Evolutionary conservation across 345 rosid genomes (phyloP).

Genomic region (Garcia nutans): DNA sequence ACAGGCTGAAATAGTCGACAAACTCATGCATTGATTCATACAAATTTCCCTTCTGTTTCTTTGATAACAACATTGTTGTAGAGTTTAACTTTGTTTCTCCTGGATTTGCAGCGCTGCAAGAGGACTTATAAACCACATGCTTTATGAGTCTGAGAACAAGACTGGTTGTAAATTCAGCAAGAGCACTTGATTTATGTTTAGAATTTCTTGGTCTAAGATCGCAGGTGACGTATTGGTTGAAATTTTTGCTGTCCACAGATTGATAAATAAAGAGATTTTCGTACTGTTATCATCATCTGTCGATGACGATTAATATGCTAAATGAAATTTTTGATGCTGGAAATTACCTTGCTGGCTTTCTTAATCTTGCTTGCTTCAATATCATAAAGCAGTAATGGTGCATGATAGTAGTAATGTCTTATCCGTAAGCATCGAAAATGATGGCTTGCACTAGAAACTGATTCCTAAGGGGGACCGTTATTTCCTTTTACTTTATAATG

Average conservation of each 20-base stretch:
- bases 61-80: background rate
- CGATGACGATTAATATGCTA: background rate
- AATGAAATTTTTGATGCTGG: background rate
- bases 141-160: conserved; percentile 73
- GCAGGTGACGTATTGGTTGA: conserved; percentile 2
- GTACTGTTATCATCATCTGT: background rate
- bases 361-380: background rate
- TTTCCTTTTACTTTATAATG: background rate
- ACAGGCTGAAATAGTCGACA: background rate
- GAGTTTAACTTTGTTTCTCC: background rate
- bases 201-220: background rate
- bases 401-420: background rate
- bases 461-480: background rate
- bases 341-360: background rate
- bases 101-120: conserved; percentile 77
- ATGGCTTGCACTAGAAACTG: background rate
- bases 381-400: background rate
- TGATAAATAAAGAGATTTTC: background rate
- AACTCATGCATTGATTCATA: background rate
- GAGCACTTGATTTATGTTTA: conserved; percentile 23
- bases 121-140: conserved; percentile 90
- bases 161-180: conserved; percentile 76
- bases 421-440: background rate
- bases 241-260: background rate
- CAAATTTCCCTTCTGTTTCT: background rate